Evolutionary conservation across 768 basidiomycete genomes (phyloP).

Genomic region (Mycena latifolia): DNA sequence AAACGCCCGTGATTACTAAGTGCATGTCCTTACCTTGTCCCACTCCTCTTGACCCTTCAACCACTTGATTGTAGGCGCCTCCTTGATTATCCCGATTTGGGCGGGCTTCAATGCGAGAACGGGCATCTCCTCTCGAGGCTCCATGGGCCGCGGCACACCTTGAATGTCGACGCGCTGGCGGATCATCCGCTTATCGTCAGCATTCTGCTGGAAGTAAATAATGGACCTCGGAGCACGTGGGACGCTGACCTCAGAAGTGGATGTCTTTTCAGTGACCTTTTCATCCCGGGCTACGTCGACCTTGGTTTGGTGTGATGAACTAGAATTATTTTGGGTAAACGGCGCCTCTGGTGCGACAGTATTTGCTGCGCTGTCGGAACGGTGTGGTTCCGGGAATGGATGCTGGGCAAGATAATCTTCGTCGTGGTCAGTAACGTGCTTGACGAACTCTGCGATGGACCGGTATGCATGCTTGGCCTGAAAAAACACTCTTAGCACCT

Average conservation of each 20-base stretch:
- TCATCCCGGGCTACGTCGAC: not conserved
- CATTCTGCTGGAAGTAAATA: slow-evolving; percentile 7
- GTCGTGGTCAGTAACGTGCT: slow-evolving; percentile 60
- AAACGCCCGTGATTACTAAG: no score
- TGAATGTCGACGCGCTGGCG: slow-evolving; percentile 79
- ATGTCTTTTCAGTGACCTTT: slow-evolving; percentile 8
- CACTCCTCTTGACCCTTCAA: slow-evolving; percentile 69
- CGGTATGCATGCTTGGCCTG: slow-evolving; percentile 73
- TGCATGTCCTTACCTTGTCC: slow-evolving; percentile 53
- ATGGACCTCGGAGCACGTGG: not conserved
- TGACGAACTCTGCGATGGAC: slow-evolving; percentile 68
- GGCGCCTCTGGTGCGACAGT: not conserved
- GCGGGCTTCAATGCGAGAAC: slow-evolving; percentile 64
- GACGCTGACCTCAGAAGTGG: slow-evolving; percentile 1
- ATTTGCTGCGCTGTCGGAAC: slow-evolving; percentile 36
- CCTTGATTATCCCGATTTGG: slow-evolving; percentile 81
- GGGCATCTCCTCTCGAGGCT: slow-evolving; percentile 64
- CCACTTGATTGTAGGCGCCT: slow-evolving; percentile 78
- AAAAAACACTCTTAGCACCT: not conserved
- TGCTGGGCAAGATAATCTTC: slow-evolving; percentile 51
- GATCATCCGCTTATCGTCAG: slow-evolving; percentile 61
- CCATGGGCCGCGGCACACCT: slow-evolving; percentile 74
- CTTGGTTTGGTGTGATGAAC: slow-evolving; percentile 9
- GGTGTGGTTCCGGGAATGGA: slow-evolving; percentile 61
- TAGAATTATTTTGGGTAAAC: not conserved